Base-by-base conservation (phyloP, 2,329 filamentous ascomycete species). In the Xylaria sp. region DNA sequence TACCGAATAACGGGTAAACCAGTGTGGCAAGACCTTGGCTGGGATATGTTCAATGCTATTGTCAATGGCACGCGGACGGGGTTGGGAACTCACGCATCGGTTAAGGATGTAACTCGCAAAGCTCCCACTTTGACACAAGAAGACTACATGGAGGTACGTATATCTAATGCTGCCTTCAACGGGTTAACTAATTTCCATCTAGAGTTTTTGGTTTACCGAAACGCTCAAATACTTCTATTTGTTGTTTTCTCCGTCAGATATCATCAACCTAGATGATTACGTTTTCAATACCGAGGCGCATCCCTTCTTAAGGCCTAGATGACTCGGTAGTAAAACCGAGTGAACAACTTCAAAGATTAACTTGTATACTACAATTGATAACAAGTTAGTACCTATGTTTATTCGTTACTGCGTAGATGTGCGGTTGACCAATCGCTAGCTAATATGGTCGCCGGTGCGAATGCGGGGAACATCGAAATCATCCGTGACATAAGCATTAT, bases 201-300 rank as follows among this genome's bases (percentile, higher is more conserved):
- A 90, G 76, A 88, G 84, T 65, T 90, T 90, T 73, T 91, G 88
- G 86, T 80, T 88, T 72, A 87, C 86, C 0, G 88, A 91, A 79
- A 91, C 87, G 30, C 75, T 90, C 67, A 91, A 90, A 36, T 75
- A 76, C 57, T 76, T 74, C 28, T 75, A 75, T 41, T 43, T 75
- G 10, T 58, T 74, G 15, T 91, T 90, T 70, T 85, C 83, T 50
- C 84, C 89, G 48, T 83, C 86, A 2, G 81, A 83, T 28, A 72
- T 85, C 48, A 80, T 89, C 30, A 88, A 83, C 75, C 77, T 91
- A 73, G 88, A 91, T 75, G 83, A 89, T 13, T 90, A 83, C 78
- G 86, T 90, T 45, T 74, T 85, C 45, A 81, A 81, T 66, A 81
- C 80, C 4, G 80, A 81, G 67, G 79, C 79, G 25, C 80, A 81